A percentile compares a stretch with the other conserved stretches of the same genome.
These are phyloP conservation scores for Penicillium malachiteum DNA, from an alignment of 495 filamentous ascomycete species.

Conservation along the genomic window DNA sequence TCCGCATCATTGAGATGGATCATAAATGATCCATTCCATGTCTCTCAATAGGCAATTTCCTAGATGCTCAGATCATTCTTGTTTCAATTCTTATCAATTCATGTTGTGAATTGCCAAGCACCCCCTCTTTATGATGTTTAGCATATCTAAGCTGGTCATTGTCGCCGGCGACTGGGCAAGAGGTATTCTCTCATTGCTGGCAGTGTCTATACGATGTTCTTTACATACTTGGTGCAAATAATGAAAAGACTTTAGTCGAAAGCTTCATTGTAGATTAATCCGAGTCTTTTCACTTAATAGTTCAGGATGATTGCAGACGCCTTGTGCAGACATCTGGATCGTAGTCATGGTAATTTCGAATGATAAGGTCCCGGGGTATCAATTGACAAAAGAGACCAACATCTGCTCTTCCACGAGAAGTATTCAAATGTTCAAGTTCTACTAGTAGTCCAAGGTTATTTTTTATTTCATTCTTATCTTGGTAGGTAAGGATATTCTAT, in stretches of 20 bases:
- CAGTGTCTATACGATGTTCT: neutral
- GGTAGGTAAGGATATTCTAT: no score
- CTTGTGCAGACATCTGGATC: no score
- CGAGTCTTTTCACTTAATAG: neutral
- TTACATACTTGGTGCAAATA: neutral
- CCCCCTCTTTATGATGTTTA: neutral
- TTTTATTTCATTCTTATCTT: no score
- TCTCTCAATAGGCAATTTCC: no score
- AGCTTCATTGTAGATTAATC: neutral
- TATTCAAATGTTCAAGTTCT: no score
- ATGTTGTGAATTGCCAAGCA: neutral
- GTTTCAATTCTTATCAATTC: neutral
- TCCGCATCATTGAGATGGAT: neutral
- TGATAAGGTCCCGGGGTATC: no score
- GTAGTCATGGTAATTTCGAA: no score
- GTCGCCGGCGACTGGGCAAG: neutral
- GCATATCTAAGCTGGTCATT: neutral
- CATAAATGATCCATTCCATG: neutral
- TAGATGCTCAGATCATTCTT: neutral
- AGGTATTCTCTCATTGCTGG: slow-evolving; percentile 4
- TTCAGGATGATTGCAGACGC: no score
- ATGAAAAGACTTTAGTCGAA: neutral
- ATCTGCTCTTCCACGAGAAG: no score
- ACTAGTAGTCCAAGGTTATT: no score
- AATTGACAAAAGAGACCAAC: no score